Conservation (phyloP, 2,329 filamentous ascomycete genomes). For the Dothideomycetes sp. region DNA sequence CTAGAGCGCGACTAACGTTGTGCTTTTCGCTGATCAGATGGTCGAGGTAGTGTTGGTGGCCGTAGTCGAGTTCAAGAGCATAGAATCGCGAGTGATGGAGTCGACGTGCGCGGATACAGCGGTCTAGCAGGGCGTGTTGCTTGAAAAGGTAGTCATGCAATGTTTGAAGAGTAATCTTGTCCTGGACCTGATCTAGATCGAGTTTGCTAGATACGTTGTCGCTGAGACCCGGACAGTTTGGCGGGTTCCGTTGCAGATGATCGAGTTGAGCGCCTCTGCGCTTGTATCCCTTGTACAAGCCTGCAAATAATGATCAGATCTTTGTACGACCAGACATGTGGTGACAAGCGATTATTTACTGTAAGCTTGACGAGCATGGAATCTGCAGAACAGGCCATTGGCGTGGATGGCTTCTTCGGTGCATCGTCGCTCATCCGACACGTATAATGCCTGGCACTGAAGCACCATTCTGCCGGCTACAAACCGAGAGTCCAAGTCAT, state of each 20-base stretch:
- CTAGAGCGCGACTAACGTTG: conserved; percentile 32
- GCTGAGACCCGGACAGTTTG: conserved; percentile 19
- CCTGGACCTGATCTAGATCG: conserved; percentile 30
- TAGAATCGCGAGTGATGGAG: conserved; percentile 37
- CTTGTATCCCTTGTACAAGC: conserved; percentile 43
- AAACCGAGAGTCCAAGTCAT: too few species aligned
- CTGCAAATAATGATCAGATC: conserved; percentile 14
- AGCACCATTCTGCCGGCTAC: too few species aligned
- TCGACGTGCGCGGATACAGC: conserved; percentile 34
- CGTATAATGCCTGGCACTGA: conserved; percentile 23
- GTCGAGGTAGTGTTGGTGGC: conserved; percentile 35
- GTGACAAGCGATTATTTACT: conserved; percentile 3
- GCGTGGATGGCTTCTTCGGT: conserved; percentile 30
- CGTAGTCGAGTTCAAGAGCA: conserved; percentile 35
- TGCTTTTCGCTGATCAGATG: conserved; percentile 30
- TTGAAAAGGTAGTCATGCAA: conserved; percentile 36
- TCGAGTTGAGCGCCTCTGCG: conserved; percentile 39
- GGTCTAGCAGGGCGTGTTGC: conserved; percentile 30
- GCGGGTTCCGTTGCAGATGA: conserved; percentile 25
- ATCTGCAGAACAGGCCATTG: conserved; percentile 35
- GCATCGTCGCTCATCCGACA: conserved; percentile 31
- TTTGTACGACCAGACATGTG: too few species aligned
- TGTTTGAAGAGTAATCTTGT: conserved; percentile 30
- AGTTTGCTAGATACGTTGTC: conserved; percentile 32
- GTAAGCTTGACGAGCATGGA: conserved; percentile 35